Base-by-base conservation (phyloP, 208 protist species). In the Wallacemonas sp. region DNA sequence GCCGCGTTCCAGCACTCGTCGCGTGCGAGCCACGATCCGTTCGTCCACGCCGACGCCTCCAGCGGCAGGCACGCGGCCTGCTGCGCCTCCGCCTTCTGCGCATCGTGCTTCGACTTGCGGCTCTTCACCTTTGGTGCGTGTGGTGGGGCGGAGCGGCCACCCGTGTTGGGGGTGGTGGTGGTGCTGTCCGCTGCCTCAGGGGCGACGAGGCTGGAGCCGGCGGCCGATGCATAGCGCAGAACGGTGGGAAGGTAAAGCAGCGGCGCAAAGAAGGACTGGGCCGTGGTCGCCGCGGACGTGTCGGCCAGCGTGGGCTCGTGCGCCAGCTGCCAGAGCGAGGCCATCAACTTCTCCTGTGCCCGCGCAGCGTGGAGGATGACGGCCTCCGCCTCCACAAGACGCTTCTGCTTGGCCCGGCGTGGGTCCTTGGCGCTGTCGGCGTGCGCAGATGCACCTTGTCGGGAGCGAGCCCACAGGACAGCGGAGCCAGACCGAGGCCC, bases 241-340 rank as follows among this genome's bases (percentile, higher is more conserved):
- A 59, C 52, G 4, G 52, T 44, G 10, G 82, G 75, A 1, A 76
- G 72, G 10, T 65, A 45, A 4, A 92, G 67, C 42, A 92, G 10
- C 11, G 76, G 78, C 42, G 84, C 72, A 63, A 92, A 92, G 42
- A 25, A 59, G 10, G 52, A 44, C 65, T 1, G n/a, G n/a, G n/a
- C 65, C 66, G 42, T 77, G 44, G n/a, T 61, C 31, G 16, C 71
- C 28, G n/a, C 29, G 29, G 3, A 33, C 18, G 44, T 22, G 44
- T 25, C 18, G 5, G 44, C 22, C 20, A 55, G 10, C 10, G 31
- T 41, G 4, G 52, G 52, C 31, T 22, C 7, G 52, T 59, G 52
- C n/a, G 80, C 84, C 28, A 87, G 64, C 1, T 63, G 10, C 49
- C 62, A 70, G 22, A 91, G 57, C 45, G 86, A 81, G 46, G 67